Evolutionary conservation across 2,329 filamentous ascomycete genomes (phyloP).

Genomic region (Stylonectria norvegica): DNA sequence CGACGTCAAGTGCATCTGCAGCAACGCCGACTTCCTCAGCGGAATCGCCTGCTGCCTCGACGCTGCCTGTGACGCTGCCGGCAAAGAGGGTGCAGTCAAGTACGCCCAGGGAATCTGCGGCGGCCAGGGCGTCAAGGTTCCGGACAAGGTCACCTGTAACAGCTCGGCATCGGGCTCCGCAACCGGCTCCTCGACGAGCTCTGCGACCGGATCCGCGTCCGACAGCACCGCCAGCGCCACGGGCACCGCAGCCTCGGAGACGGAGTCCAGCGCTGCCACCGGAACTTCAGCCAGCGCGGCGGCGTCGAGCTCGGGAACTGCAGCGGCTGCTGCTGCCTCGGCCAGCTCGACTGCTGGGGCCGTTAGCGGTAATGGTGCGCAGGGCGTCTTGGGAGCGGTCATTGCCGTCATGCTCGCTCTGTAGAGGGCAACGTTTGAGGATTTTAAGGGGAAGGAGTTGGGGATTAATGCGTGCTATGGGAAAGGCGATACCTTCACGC

Average conservation of each 20-base stretch:
- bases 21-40: conserved; percentile 38
- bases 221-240: conserved; percentile 2
- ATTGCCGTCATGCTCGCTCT: conserved; percentile 29
- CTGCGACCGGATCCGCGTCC: conserved; percentile 6
- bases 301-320: conserved; percentile 3
- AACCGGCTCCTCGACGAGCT: conserved; percentile 1
- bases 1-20: conserved; percentile 42
- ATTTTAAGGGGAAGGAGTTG: not conserved
- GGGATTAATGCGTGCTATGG: not conserved
- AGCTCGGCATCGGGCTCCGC: conserved; percentile 1
- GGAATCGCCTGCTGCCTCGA: conserved; percentile 42
- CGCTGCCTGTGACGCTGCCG: conserved; percentile 31
- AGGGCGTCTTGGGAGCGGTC: conserved; percentile 25
- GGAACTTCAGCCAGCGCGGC: conserved; percentile 1
- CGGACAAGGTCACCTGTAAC: conserved; percentile 37
- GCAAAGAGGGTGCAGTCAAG: conserved; percentile 33
- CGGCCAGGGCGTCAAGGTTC: conserved; percentile 33
- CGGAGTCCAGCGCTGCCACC: not conserved
- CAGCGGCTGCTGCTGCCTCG: conserved; percentile 6
- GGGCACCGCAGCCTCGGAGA: conserved; percentile 1
- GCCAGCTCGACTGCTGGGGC: conserved; percentile 14
- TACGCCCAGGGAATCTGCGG: conserved; percentile 40
- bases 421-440: conserved; percentile 11
- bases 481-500: too few species aligned
- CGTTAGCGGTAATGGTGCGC: conserved; percentile 3